Base-by-base conservation (phyloP, 352 stramenopile genomes). In the Pythium sp. region DNA sequence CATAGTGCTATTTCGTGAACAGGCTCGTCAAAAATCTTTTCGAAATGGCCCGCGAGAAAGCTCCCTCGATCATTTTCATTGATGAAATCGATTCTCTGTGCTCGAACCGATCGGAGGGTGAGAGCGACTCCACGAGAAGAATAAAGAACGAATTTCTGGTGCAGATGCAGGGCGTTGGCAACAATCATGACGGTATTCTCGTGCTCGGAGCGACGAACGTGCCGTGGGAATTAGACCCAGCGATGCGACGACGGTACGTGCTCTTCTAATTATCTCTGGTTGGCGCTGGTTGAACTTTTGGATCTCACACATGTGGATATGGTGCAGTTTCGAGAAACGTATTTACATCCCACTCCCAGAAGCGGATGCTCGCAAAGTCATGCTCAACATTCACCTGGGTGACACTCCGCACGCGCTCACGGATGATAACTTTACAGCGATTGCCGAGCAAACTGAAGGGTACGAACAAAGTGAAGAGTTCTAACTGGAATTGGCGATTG, bases 101-200 rank as follows among this genome's bases (percentile, higher is more conserved):
- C 41, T 97, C 93, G 34, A 97, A 80, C 60, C 84, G 97, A 64
- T 91, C 88, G 0, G 95, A 98, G 58, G 96, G 93, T 60, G 97
- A 99, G 73, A 98, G 98, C 67, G 97, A 99, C 68, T 98, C 92
- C 5, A 94, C 96, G 7, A 77, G 98, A 62, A 85, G 96, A 63
- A 97, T 99, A 69, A 99, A 99, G 74, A 99, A 97, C 11, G 97
- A 99, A 80, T 99, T 99, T 63, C 90, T 99, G 61, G 95, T 99
- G 28, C 97, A 99, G 72, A 97, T 99, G 87, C 97, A 99, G 76
- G 97, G 98, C 30, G 93, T 99, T 2, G 91, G 87, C 14, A 92
- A 97, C 49, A 84, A 94, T 2, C 81, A 97, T 66, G 89, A 94
- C 49, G 89, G 94, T 11, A 87, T 99, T 57, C 76, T 99, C 32